A percentile compares a stretch with the other conserved stretches of the same genome.
Conservation (phyloP, 306 rosid species). For the Vicia villosa region DNA sequence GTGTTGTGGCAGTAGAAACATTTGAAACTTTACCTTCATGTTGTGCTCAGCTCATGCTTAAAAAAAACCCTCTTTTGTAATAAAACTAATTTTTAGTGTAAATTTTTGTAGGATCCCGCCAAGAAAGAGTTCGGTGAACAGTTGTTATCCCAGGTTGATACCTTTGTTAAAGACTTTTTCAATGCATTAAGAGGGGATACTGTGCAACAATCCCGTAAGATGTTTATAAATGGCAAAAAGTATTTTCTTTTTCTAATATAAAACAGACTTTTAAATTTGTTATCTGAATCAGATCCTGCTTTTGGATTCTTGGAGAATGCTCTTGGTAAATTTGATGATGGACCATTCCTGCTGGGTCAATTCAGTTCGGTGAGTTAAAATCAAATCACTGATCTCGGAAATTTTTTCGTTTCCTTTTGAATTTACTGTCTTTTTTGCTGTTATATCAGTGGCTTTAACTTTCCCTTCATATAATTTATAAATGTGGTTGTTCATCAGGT, state of each 20-base stretch:
- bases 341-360: slow-evolving; percentile 76
- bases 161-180: slow-evolving; percentile 39
- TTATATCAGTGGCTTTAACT: background rate
- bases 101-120: slow-evolving; percentile 59
- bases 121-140: slow-evolving; percentile 66
- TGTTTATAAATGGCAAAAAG: slow-evolving; percentile 14
- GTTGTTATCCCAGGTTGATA: slow-evolving; percentile 51
- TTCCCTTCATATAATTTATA: slow-evolving; percentile 17
- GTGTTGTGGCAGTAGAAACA: background rate
- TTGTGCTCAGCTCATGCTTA: background rate
- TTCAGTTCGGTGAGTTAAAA: slow-evolving; percentile 63
- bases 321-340: slow-evolving; percentile 69
- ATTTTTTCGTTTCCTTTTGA: too few species aligned
- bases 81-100: background rate
- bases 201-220: slow-evolving; percentile 45
- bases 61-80: background rate
- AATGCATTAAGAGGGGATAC: slow-evolving; percentile 52
- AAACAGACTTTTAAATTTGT: slow-evolving; percentile 3
- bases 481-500: slow-evolving; percentile 52
- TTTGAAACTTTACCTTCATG: background rate
- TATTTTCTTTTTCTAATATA: background rate
- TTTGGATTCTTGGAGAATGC: slow-evolving; percentile 82
- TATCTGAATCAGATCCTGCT: slow-evolving; percentile 48
- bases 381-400: background rate
- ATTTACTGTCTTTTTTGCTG: too few species aligned